Conservation (phyloP, 140 eudicot genomes). For the Flaveria floridana region DNA sequence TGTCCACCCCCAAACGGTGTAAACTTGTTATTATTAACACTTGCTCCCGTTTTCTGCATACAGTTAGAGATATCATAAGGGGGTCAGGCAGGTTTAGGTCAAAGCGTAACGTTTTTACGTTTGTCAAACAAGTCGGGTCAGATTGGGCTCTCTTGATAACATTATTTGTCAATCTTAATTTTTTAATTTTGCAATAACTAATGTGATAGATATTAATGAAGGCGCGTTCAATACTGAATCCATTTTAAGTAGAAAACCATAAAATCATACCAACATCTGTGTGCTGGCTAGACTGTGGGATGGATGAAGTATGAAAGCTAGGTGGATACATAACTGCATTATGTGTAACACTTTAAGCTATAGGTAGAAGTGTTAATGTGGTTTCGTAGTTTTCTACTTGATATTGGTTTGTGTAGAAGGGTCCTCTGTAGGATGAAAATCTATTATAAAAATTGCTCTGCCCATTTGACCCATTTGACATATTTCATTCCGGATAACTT, state of each 20-base stretch:
- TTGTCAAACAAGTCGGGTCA: background rate
- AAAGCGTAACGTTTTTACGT: background rate
- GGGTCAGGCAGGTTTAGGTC: background rate
- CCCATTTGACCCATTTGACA: background rate
- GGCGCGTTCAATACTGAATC: background rate
- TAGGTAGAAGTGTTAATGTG: background rate
- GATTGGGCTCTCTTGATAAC: background rate
- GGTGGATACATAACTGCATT: background rate
- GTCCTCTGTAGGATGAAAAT: background rate
- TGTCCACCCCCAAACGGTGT: constrained; percentile 99
- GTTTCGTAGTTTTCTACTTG: background rate
- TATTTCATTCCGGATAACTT: background rate
- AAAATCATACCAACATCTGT: background rate
- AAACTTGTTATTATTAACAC: constrained; percentile 61
- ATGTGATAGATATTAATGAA: background rate
- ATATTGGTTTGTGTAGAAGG: background rate
- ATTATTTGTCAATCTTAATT: background rate
- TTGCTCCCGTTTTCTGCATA: constrained; percentile 51
- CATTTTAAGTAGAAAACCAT: background rate
- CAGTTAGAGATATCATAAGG: constrained; percentile 6
- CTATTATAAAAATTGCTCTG: background rate
- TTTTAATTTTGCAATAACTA: background rate
- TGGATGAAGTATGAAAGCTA: background rate
- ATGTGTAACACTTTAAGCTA: background rate
- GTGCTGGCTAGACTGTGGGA: background rate